Evolutionary conservation across 2,329 filamentous ascomycete species (phyloP).

Genomic region (Elsinoe australis): DNA sequence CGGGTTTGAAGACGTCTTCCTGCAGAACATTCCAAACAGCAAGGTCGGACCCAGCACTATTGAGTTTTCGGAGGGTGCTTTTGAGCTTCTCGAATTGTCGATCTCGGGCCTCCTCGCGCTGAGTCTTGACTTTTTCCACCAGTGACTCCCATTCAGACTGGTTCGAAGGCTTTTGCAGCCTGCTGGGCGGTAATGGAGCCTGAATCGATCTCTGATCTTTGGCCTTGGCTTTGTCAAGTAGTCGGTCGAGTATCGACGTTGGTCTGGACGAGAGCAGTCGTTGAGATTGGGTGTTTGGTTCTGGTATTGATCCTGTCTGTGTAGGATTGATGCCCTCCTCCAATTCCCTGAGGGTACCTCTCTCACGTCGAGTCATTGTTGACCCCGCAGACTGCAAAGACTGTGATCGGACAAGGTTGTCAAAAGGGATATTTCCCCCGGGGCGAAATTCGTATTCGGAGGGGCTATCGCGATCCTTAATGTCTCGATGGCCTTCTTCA

Average conservation of each 20-base stretch:
- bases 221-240: conserved; percentile 9
- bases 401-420: neutral
- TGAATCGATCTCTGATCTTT: neutral
- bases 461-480: neutral
- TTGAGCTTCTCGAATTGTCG: conserved; percentile 10
- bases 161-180: neutral
- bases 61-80: conserved; percentile 37
- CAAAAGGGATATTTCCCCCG: conserved; percentile 13
- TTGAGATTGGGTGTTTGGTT: neutral
- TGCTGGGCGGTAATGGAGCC: neutral
- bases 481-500: no score
- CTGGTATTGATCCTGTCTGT: neutral
- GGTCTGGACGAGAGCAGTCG: neutral
- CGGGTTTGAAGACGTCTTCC: conserved; percentile 50
- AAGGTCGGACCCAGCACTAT: conserved; percentile 50
- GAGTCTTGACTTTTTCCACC: conserved; percentile 18
- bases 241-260: neutral
- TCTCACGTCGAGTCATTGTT: conserved; percentile 13
- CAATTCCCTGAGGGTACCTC: neutral
- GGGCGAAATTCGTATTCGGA: neutral
- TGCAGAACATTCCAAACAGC: conserved; percentile 62
- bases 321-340: neutral
- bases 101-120: conserved; percentile 15
- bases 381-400: neutral
- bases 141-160: neutral